phyloP scores from a whole-genome alignment of 225 moss, liverwort and hornwort species.

The Marchantia paleacea region DNA sequence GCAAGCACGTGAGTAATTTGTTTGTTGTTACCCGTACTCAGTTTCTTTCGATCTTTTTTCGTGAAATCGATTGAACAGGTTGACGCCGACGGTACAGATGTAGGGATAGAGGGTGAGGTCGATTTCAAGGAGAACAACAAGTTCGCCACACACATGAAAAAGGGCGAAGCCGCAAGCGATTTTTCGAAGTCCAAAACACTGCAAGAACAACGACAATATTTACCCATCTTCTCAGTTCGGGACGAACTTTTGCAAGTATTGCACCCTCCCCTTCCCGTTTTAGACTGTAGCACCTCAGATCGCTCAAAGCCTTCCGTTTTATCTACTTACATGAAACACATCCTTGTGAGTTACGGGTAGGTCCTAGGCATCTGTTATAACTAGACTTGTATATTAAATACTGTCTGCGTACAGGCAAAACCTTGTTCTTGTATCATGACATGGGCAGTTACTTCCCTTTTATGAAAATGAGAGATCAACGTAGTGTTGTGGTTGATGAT shows the following conservation, averaged over 20 bases:
- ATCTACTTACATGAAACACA: too few species aligned
- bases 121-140: conserved; percentile 89
- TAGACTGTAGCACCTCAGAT: not conserved
- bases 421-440: too few species aligned
- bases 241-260: conserved; percentile 88
- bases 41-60: not conserved
- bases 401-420: too few species aligned
- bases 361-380: too few species aligned
- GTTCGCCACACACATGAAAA: conserved; percentile 97
- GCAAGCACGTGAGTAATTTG: not conserved
- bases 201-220: conserved; percentile 86
- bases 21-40: not conserved
- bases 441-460: too few species aligned
- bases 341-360: too few species aligned
- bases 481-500: not conserved
- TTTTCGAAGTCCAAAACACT: conserved; percentile 85
- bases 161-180: conserved; percentile 91
- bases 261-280: not conserved
- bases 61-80: conserved; percentile 43
- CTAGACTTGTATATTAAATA: too few species aligned
- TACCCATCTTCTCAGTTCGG: conserved; percentile 87
- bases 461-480: too few species aligned
- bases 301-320: too few species aligned
- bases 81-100: conserved; percentile 74
- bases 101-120: conserved; percentile 90